phyloP scores from a whole-genome alignment of 2,329 filamentous ascomycete genomes.

The Monilinia aucupariae region DNA sequence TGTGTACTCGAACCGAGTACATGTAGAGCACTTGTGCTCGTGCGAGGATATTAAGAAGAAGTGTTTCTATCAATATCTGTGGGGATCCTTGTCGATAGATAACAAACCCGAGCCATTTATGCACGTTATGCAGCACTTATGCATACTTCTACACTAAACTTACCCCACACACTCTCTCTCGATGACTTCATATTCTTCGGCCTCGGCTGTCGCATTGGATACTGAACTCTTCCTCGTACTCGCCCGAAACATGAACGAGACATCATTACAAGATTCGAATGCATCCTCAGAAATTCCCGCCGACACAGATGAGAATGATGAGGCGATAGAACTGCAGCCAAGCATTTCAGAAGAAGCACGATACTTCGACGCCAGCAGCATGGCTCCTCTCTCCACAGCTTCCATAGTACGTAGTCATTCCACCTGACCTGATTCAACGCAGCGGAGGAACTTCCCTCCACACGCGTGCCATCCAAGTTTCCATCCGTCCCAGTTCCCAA shows the following conservation, averaged over 20 bases:
- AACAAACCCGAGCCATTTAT: not conserved
- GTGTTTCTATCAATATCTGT: not conserved
- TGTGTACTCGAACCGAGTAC: too few relatives aligned
- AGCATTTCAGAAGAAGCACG: constrained; percentile 33
- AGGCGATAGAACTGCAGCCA: constrained; percentile 27
- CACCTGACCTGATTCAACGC: not conserved
- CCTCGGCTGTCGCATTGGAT: not conserved
- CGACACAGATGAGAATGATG: constrained; percentile 35
- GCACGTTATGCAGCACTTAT: not conserved
- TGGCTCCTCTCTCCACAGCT: constrained; percentile 33
- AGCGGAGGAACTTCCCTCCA: not conserved
- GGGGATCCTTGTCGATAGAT: not conserved
- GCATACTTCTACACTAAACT: not conserved
- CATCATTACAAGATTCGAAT: not conserved
- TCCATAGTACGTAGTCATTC: constrained; percentile 27
- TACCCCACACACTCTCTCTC: constrained; percentile 10
- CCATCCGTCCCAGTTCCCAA: too few relatives aligned
- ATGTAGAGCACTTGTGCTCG: too few relatives aligned
- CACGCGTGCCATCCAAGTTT: not conserved
- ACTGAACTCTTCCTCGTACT: not conserved
- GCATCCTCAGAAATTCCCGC: not conserved
- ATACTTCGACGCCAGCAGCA: constrained; percentile 34
- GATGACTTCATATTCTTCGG: constrained; percentile 6
- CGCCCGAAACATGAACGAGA: not conserved
- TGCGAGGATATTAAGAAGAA: not conserved